phyloP scores from a whole-genome alignment of 345 rosid genomes.

The Linum trigynum region DNA sequence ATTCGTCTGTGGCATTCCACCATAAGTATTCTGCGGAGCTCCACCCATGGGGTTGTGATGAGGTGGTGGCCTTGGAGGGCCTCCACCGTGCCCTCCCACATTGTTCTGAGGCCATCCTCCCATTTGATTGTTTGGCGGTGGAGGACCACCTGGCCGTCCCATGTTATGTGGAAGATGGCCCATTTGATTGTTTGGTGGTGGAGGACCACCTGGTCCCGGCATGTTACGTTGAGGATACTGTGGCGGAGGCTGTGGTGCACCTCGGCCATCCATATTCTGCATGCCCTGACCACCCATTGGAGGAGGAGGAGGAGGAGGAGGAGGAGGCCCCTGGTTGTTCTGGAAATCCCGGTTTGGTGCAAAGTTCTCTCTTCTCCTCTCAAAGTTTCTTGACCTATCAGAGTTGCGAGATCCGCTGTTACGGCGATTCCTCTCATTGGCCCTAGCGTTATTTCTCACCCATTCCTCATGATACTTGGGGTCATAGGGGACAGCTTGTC shows the following conservation, averaged over 20 bases:
- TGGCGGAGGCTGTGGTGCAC: conserved; percentile 13
- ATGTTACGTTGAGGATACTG: neutral
- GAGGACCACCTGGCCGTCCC: neutral
- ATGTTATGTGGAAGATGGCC: neutral
- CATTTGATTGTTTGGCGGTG: neutral
- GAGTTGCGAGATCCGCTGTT: conserved; percentile 68
- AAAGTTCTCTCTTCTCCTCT: conserved; percentile 74
- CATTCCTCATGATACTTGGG: conserved; percentile 96
- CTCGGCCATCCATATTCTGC: conserved; percentile 21
- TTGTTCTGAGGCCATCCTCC: neutral
- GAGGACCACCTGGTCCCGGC: neutral
- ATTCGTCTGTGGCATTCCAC: neutral
- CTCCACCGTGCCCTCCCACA: neutral
- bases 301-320: conserved; percentile 9
- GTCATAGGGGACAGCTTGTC: conserved; percentile 92
- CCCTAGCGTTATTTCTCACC: conserved; percentile 84
- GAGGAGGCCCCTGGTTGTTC: conserved; percentile 22
- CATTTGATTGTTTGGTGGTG: neutral
- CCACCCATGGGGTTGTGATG: neutral
- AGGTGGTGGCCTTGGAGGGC: neutral
- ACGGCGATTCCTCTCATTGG: conserved; percentile 81
- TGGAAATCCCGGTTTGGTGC: conserved; percentile 27
- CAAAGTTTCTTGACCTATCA: conserved; percentile 79
- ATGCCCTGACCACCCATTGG: conserved; percentile 25
- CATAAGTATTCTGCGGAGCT: neutral